These are phyloP conservation scores for Orbilia ellipsospora DNA, from an alignment of 2,329 filamentous ascomycete species.

Conservation along the genomic window DNA sequence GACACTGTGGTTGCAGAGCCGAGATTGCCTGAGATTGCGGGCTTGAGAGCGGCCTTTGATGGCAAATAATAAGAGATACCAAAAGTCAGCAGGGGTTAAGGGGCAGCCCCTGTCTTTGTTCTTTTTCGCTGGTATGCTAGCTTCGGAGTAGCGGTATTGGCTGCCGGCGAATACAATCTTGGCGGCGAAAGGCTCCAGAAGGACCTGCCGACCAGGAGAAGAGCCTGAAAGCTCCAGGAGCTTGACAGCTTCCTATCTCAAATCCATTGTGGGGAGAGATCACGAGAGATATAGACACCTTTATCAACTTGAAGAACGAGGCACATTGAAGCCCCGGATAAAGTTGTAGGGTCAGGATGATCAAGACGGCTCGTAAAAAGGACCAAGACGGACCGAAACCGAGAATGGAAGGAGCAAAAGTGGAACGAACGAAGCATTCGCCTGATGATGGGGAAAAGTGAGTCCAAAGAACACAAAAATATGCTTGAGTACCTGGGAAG, in stretches of 20 bases:
- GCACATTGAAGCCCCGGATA: slow-evolving; percentile 12
- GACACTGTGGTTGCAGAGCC: slow-evolving; percentile 46
- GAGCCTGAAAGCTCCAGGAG: not conserved
- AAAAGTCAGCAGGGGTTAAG: slow-evolving; percentile 29
- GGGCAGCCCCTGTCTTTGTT: slow-evolving; percentile 29
- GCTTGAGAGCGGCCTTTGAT: slow-evolving; percentile 20
- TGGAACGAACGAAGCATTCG: slow-evolving; percentile 1
- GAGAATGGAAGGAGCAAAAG: slow-evolving; percentile 13
- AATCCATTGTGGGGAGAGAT: slow-evolving; percentile 16
- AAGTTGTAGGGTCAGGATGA: not conserved
- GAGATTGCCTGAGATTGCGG: slow-evolving; percentile 19
- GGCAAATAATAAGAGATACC: slow-evolving; percentile 40
- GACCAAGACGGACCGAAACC: not conserved
- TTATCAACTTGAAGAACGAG: slow-evolving; percentile 6
- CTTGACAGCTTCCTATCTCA: slow-evolving; percentile 22
- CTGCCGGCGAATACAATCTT: slow-evolving; percentile 43
- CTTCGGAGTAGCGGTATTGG: slow-evolving; percentile 52
- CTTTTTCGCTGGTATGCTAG: slow-evolving; percentile 17
- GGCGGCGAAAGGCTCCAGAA: slow-evolving; percentile 15
- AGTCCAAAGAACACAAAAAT: not conserved
- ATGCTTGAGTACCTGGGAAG: too few relatives aligned
- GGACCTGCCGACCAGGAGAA: slow-evolving; percentile 24
- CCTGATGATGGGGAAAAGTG: slow-evolving; percentile 1
- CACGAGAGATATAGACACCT: slow-evolving; percentile 17
- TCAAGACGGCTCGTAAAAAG: not conserved